Percentiles rank a stretch among this genome's conserved stretches.
Evolutionary conservation across 2,329 filamentous ascomycete genomes (phyloP).

Genomic region (Fusarium sp.): DNA sequence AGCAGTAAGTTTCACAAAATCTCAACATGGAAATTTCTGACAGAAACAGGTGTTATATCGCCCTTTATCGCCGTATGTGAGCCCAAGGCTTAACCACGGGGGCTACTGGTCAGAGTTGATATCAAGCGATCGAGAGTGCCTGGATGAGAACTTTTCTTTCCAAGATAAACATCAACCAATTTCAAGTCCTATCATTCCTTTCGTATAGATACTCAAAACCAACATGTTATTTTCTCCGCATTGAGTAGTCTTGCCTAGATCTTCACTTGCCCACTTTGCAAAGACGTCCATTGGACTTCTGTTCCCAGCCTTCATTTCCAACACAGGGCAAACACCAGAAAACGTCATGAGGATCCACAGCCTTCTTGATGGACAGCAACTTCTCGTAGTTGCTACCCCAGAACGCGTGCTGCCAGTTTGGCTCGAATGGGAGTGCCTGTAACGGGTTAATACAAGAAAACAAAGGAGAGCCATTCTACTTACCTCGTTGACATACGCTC

Average conservation of each 20-base stretch:
- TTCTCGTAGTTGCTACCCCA: constrained; percentile 60
- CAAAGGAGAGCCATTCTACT: background rate
- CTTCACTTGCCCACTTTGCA: constrained; percentile 30
- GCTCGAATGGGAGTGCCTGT: constrained; percentile 52
- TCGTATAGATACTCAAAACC: no score
- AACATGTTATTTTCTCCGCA: no score
- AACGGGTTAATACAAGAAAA: fast-evolving
- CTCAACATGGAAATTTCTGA: background rate
- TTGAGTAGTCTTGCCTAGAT: no score
- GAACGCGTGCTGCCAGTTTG: constrained; percentile 54
- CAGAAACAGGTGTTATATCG: constrained; percentile 35
- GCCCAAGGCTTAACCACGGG: constrained; percentile 15
- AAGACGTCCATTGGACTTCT: constrained; percentile 40
- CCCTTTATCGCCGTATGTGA: constrained; percentile 41
- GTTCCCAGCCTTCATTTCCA: constrained; percentile 56
- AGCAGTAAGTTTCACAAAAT: constrained; percentile 31
- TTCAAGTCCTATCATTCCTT: background rate
- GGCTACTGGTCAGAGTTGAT: no score
- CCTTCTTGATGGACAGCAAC: constrained; percentile 57
- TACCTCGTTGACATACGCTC: constrained; percentile 61
- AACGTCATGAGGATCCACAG: constrained; percentile 59
- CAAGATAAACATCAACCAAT: no score
- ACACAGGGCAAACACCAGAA: constrained; percentile 62
- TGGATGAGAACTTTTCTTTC: no score
- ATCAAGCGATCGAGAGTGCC: no score